These are phyloP conservation scores for Xylaria intraflava DNA, from an alignment of 495 filamentous ascomycete genomes.

Conservation along the genomic window DNA sequence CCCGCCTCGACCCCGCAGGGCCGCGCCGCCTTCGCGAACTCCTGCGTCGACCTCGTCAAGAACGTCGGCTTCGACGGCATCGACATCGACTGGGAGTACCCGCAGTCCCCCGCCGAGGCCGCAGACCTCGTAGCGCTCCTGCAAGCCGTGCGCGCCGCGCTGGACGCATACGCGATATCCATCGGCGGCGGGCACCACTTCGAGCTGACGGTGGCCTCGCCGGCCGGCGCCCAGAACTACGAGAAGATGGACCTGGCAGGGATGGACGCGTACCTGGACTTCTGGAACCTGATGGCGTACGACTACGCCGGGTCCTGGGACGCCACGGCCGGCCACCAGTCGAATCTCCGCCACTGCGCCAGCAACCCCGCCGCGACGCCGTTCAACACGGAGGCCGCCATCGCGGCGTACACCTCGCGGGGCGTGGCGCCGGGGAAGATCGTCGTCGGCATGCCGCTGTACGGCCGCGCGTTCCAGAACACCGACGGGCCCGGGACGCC, in stretches of 20 bases:
- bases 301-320: conserved; percentile 81
- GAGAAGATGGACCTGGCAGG: conserved; percentile 59
- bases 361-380: conserved; percentile 58
- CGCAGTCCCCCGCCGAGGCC: conserved; percentile 53
- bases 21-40: conserved; percentile 59
- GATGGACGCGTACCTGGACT: conserved; percentile 82
- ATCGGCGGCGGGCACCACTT: conserved; percentile 52
- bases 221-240: conserved; percentile 64
- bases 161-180: conserved; percentile 47
- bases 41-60: conserved; percentile 61
- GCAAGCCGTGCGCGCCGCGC: conserved; percentile 57
- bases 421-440: conserved; percentile 65
- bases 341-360: conserved; percentile 61
- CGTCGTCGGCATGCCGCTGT: conserved; percentile 85
- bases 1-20: conserved; percentile 61
- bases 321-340: conserved; percentile 63
- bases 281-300: conserved; percentile 92
- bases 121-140: conserved; percentile 71
- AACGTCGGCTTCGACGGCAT: conserved; percentile 52
- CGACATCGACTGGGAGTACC: conserved; percentile 24
- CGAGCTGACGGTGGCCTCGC: conserved; percentile 73
- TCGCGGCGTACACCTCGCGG: conserved; percentile 57
- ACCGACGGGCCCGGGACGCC: conserved; percentile 66
- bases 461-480: conserved; percentile 75
- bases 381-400: conserved; percentile 60